Percentiles rank a stretch among this genome's conserved stretches.
These are phyloP conservation scores for Calocybe gambosa DNA, from an alignment of 1,284 basidiomycete species.

Conservation along the genomic window DNA sequence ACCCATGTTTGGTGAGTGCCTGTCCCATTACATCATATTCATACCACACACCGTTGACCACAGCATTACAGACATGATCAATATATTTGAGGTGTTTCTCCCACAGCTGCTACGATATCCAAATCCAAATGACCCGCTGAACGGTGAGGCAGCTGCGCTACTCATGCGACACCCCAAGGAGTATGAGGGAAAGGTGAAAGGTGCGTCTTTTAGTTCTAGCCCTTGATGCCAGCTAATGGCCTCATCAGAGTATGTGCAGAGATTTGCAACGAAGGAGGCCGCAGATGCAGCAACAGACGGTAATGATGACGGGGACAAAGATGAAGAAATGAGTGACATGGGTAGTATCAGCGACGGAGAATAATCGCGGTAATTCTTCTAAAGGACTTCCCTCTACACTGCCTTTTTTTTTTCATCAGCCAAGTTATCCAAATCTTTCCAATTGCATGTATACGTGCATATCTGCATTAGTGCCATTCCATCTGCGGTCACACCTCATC, in stretches of 20 bases:
- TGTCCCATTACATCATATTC: not conserved
- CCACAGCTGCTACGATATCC: slow-evolving; percentile 96
- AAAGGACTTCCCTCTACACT: not conserved
- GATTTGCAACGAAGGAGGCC: slow-evolving; percentile 79
- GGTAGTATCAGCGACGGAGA: slow-evolving; percentile 83
- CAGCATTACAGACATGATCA: slow-evolving; percentile 81
- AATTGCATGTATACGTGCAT: slow-evolving; percentile 15
- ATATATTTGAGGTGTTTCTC: slow-evolving; percentile 98
- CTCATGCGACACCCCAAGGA: slow-evolving; percentile 96
- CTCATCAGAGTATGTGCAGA: slow-evolving; percentile 73
- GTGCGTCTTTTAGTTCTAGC: slow-evolving; percentile 33
- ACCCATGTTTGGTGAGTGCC: slow-evolving; percentile 87
- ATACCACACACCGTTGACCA: not conserved
- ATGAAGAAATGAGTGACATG: slow-evolving; percentile 90
- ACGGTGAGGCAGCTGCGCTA: slow-evolving; percentile 94
- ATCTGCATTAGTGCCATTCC: slow-evolving; percentile 13
- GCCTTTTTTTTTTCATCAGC: not conserved
- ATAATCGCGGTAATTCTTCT: slow-evolving; percentile 17
- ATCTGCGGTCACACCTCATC: slow-evolving; percentile 5
- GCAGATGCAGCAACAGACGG: slow-evolving; percentile 58
- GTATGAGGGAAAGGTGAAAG: slow-evolving; percentile 90
- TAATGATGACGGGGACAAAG: slow-evolving; percentile 64
- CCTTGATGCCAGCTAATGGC: not conserved
- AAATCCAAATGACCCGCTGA: slow-evolving; percentile 96
- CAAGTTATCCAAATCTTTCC: slow-evolving; percentile 1